Conservation (phyloP, 1,284 basidiomycete genomes). For the Schizopora paradoxa region DNA sequence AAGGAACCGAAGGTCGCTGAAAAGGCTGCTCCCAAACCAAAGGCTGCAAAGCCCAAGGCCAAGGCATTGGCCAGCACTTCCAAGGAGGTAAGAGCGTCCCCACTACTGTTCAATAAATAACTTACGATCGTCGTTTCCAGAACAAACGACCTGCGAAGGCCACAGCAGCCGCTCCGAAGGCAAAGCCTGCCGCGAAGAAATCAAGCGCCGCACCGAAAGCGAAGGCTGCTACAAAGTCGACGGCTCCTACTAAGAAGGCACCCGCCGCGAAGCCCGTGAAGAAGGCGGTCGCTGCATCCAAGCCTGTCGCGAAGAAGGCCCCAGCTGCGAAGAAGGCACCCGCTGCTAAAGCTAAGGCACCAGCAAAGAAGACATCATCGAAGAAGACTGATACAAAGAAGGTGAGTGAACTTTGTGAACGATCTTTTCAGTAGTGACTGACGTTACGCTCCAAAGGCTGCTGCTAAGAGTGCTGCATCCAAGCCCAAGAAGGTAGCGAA, state of each 20-base stretch:
- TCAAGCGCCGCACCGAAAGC: too few relatives aligned
- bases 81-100: too few relatives aligned
- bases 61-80: too few relatives aligned
- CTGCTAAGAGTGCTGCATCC: conserved; percentile 27
- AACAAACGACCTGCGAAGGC: too few relatives aligned
- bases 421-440: not conserved
- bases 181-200: conserved; percentile 9
- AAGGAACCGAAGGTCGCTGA: conserved; percentile 8
- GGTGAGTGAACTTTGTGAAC: conserved; percentile 18
- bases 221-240: not conserved
- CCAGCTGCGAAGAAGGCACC: conserved; percentile 24
- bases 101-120: too few relatives aligned
- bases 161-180: conserved; percentile 3
- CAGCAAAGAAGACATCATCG: conserved; percentile 35
- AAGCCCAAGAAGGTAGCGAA: conserved; percentile 21
- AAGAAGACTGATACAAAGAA: conserved; percentile 39
- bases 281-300: too few relatives aligned
- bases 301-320: conserved; percentile 30
- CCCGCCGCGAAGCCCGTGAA: too few relatives aligned
- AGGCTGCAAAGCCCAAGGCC: too few relatives aligned
- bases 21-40: conserved; percentile 5
- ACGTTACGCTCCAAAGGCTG: conserved; percentile 19
- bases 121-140: too few relatives aligned
- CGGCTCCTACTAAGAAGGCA: too few relatives aligned
- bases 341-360: conserved; percentile 19